phyloP scores from a whole-genome alignment of 495 filamentous ascomycete genomes.

The Penicillium dipodomyicola region DNA sequence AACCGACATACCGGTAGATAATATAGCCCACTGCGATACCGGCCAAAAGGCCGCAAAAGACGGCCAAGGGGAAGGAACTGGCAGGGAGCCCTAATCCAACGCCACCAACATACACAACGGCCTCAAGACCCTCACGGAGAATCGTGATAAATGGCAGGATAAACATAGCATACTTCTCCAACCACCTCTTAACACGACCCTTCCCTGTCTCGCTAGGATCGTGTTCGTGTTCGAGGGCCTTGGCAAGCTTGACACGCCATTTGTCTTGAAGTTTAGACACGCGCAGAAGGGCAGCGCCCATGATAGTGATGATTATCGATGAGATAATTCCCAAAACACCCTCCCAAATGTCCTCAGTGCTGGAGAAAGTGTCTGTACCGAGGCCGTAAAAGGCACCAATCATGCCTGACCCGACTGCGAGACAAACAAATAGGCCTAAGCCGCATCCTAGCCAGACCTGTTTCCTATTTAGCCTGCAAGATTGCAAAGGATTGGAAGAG shows the following conservation, averaged over 20 bases:
- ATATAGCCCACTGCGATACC: constrained; percentile 64
- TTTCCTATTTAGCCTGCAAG: neutral
- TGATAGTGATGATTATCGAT: constrained; percentile 70
- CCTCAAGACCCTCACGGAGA: constrained; percentile 79
- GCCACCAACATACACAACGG: constrained; percentile 77
- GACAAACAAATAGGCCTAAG: constrained; percentile 62
- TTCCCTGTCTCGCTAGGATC: constrained; percentile 23
- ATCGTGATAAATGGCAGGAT: constrained; percentile 78
- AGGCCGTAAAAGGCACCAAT: constrained; percentile 79
- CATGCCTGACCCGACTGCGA: constrained; percentile 66
- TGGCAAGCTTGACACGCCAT: constrained; percentile 76
- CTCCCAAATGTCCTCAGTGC: constrained; percentile 74
- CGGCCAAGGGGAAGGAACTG: constrained; percentile 68
- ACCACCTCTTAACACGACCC: constrained; percentile 57
- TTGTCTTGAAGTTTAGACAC: constrained; percentile 82
- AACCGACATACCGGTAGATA: constrained; percentile 67
- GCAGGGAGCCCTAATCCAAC: constrained; percentile 75
- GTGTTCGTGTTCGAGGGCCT: constrained; percentile 56
- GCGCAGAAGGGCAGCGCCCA: constrained; percentile 76
- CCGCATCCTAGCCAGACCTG: constrained; percentile 71
- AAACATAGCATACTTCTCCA: constrained; percentile 80
- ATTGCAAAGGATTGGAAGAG: neutral
- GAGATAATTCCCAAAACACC: constrained; percentile 70
- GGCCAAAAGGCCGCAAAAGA: constrained; percentile 63
- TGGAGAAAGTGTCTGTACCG: constrained; percentile 61